These are phyloP conservation scores for Penicillium lividum DNA, from an alignment of 495 filamentous ascomycete species.

Conservation along the genomic window DNA sequence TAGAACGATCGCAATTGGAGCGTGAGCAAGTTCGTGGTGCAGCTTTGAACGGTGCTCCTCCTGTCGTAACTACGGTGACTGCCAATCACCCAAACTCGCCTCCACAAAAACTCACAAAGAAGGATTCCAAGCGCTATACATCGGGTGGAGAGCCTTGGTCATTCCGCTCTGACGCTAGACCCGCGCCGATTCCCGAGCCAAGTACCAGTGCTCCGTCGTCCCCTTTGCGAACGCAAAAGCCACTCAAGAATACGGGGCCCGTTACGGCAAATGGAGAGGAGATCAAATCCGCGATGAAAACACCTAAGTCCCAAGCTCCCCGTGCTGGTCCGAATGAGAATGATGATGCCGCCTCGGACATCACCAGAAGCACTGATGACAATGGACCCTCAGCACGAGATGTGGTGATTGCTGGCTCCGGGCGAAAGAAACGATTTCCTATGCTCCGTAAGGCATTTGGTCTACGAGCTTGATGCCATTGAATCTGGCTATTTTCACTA, in stretches of 20 bases:
- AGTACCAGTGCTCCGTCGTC: slow-evolving; percentile 11
- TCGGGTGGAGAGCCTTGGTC: slow-evolving; percentile 33
- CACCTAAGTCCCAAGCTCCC: slow-evolving; percentile 15
- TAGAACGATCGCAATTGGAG: slow-evolving; percentile 39
- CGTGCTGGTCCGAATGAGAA: slow-evolving; percentile 23
- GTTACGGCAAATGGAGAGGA: slow-evolving; percentile 11
- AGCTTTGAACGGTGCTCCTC: slow-evolving; percentile 7
- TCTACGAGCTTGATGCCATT: slow-evolving; percentile 33
- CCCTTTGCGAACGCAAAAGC: slow-evolving; percentile 15
- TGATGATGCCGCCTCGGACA: slow-evolving; percentile 21
- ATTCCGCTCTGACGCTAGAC: slow-evolving; percentile 19
- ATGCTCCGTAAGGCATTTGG: slow-evolving; percentile 51
- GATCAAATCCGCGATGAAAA: slow-evolving; percentile 12
- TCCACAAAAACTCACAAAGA: slow-evolving; percentile 35
- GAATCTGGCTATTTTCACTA: slow-evolving; percentile 2
- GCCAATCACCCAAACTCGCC: slow-evolving; percentile 14
- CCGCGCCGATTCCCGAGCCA: slow-evolving; percentile 18
- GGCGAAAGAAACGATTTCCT: slow-evolving; percentile 54
- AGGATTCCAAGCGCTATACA: slow-evolving; percentile 25
- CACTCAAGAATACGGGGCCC: slow-evolving; percentile 2
- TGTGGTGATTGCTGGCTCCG: slow-evolving; percentile 40
- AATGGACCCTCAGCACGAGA: slow-evolving; percentile 24
- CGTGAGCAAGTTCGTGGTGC: slow-evolving; percentile 22
- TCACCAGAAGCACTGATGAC: slow-evolving; percentile 21
- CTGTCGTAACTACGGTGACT: slow-evolving; percentile 25